A percentile compares a stretch with the other conserved stretches of the same genome.
Evolutionary conservation across 1,139 yeast genomes (phyloP).

Genomic region (Lodderomyces beijingensis): DNA sequence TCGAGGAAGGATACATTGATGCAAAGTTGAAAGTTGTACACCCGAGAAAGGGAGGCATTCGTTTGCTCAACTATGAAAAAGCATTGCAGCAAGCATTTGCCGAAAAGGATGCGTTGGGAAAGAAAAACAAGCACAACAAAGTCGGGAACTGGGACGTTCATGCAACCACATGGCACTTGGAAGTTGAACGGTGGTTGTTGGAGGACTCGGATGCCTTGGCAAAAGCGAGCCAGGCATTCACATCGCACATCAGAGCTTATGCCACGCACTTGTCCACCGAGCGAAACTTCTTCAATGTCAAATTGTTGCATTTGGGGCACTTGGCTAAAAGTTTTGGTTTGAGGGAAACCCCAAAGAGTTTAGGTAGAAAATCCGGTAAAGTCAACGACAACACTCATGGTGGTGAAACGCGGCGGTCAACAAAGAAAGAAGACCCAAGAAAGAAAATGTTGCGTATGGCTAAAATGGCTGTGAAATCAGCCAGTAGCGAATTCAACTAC

Average conservation of each 20-base stretch:
- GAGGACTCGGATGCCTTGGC: slow-evolving; percentile 61
- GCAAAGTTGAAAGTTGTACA: slow-evolving; percentile 49
- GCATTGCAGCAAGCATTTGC: slow-evolving; percentile 60
- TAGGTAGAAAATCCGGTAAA: slow-evolving; percentile 38
- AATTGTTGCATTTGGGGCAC: slow-evolving; percentile 85
- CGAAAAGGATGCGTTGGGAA: slow-evolving; percentile 29
- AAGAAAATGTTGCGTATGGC: slow-evolving; percentile 79
- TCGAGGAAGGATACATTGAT: slow-evolving; percentile 79
- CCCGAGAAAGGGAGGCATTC: slow-evolving; percentile 46
- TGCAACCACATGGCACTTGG: slow-evolving; percentile 95
- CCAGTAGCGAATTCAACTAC: slow-evolving; percentile 72
- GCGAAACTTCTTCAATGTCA: slow-evolving; percentile 73
- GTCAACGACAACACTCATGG: slow-evolving; percentile 2
- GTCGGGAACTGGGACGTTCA: slow-evolving; percentile 78
- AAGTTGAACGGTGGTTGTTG: slow-evolving; percentile 81
- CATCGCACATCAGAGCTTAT: slow-evolving; percentile 89
- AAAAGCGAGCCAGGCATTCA: slow-evolving; percentile 70
- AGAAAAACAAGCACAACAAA: slow-evolving; percentile 21
- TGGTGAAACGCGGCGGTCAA: slow-evolving; percentile 15
- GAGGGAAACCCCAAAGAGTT: slow-evolving; percentile 86
- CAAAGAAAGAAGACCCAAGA: slow-evolving; percentile 57
- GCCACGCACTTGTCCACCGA: slow-evolving; percentile 91
- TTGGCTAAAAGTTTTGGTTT: slow-evolving; percentile 91
- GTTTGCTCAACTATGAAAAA: slow-evolving; percentile 47
- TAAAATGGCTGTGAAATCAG: slow-evolving; percentile 57